Base-by-base conservation (phyloP, 2,329 filamentous ascomycete species). In the Ophiostoma tasmaniense region DNA sequence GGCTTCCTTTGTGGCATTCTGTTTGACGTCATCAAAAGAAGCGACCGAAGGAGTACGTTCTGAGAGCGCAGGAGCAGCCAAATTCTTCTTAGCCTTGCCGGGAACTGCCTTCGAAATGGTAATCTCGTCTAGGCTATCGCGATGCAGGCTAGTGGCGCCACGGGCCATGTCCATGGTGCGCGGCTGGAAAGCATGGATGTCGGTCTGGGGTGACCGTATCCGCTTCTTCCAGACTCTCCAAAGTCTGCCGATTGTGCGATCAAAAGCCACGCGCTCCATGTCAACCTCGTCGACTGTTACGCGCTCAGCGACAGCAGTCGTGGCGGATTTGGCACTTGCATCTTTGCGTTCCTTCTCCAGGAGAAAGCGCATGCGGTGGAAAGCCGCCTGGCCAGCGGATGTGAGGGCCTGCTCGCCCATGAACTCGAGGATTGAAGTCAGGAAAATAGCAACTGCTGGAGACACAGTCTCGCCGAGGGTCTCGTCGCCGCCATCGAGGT, bases 191-290 rank as follows among this genome's bases (percentile, higher is more conserved):
- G 84, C 81, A 64, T 80, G 78, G 42, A 76, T 75, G 30, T 83
- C 81, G 42, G 80, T 78, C 33, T 76, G 77, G 0, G 87, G 85
- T 7, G 84, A 83, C 70, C 91, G 86, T 73, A 91, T 84, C 71
- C 90, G 87, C 80, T 97, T 97, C 80, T 95, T 92, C 95, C 95
- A 99, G 33, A 91, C 90, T 74, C 95, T 87, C 95, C 95, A 99
- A 61, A 98, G 82, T 66, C 93, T 85, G 25, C 95, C 95, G 1
- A 99, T 81, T 2, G 92, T 93, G 69, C 93, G 86, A 76, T 97
- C 96, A 71, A 98, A 83, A 8, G 94, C 94, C 72, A 98, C 87
- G 73, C 93, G 92, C 76, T 98, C 95, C 84, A 97, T 92, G 76
- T 99, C 95, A 68, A 88, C 81, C 75, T 98, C 94, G 75, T 96